A percentile compares a stretch with the other conserved stretches of the same genome.
These are phyloP conservation scores for Cyberlindnera subsufficiens DNA, from an alignment of 805 yeast species.

Conservation along the genomic window DNA sequence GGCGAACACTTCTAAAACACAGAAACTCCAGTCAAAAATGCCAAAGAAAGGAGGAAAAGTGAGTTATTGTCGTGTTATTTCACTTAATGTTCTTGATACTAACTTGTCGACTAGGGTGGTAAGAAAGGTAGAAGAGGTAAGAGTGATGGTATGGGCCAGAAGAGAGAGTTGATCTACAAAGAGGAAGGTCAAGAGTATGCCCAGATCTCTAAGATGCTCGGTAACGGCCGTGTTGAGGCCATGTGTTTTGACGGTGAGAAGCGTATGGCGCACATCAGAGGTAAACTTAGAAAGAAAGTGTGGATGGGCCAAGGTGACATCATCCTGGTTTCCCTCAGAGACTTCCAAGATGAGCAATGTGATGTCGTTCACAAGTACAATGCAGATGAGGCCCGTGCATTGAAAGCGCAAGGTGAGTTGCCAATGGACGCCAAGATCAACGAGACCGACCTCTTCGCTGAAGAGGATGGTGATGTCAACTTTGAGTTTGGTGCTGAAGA, in stretches of 20 bases:
- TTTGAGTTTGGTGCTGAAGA: slow-evolving; percentile 96
- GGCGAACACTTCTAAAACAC: not conserved
- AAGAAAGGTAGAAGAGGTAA: slow-evolving; percentile 96
- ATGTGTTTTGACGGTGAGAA: slow-evolving; percentile 89
- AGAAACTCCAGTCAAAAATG: slow-evolving; percentile 36
- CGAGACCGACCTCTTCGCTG: slow-evolving; percentile 96
- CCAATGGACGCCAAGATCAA: slow-evolving; percentile 97
- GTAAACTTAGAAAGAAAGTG: slow-evolving; percentile 97
- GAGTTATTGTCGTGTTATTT: slow-evolving; percentile 9
- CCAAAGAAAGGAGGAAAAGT: slow-evolving; percentile 66
- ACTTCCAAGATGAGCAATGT: slow-evolving; percentile 97
- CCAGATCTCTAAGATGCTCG: slow-evolving; percentile 96
- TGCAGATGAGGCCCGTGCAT: slow-evolving; percentile 96
- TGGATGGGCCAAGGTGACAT: slow-evolving; percentile 99
- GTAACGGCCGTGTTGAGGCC: slow-evolving; percentile 96
- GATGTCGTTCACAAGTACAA: slow-evolving; percentile 96
- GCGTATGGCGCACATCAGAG: slow-evolving; percentile 97
- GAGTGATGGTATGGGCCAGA: slow-evolving; percentile 85
- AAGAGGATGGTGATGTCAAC: slow-evolving; percentile 95
- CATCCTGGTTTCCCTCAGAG: slow-evolving; percentile 91
- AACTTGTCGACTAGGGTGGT: slow-evolving; percentile 49
- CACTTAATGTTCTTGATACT: slow-evolving; percentile 5
- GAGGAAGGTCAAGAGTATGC: slow-evolving; percentile 99
- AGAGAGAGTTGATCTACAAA: slow-evolving; percentile 86
- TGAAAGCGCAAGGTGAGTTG: slow-evolving; percentile 92